Evolutionary conservation across 768 basidiomycete species (phyloP).

Genomic region (Mycena indigotica): DNA sequence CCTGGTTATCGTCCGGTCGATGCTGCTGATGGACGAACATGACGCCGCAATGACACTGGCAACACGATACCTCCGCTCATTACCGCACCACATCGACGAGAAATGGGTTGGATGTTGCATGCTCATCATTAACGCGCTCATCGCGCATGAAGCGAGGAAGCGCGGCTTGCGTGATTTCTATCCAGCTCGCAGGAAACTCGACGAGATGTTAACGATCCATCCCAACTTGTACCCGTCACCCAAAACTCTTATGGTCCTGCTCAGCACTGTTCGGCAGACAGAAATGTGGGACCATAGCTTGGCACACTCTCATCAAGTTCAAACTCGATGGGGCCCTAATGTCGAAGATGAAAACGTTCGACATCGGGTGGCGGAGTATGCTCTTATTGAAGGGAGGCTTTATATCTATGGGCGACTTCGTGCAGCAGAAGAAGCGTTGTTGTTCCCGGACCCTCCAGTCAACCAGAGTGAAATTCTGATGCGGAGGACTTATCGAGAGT

Average conservation of each 20-base stretch:
- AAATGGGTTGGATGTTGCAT: slow-evolving; percentile 42
- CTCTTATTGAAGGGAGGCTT: slow-evolving; percentile 64
- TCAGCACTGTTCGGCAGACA: slow-evolving; percentile 52
- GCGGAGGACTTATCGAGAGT: slow-evolving; percentile 15
- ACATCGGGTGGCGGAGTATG: slow-evolving; percentile 58
- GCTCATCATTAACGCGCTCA: slow-evolving; percentile 57
- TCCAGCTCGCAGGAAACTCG: slow-evolving; percentile 45
- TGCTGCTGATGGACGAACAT: slow-evolving; percentile 45
- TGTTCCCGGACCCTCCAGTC: too few relatives aligned
- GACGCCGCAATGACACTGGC: slow-evolving; percentile 47
- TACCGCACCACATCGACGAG: slow-evolving; percentile 46
- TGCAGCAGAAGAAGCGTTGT: slow-evolving; percentile 16
- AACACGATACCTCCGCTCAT: slow-evolving; percentile 47
- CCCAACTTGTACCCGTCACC: slow-evolving; percentile 57
- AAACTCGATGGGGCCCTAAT: slow-evolving; percentile 54
- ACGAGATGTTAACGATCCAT: slow-evolving; percentile 48
- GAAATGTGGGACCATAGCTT: slow-evolving; percentile 51
- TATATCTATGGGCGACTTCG: slow-evolving; percentile 47
- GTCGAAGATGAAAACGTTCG: slow-evolving; percentile 61
- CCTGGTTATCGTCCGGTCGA: slow-evolving; percentile 45
- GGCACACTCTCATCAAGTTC: slow-evolving; percentile 47
- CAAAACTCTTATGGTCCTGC: slow-evolving; percentile 59
- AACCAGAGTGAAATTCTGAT: too few relatives aligned
- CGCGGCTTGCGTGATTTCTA: slow-evolving; percentile 47
- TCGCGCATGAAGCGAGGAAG: slow-evolving; percentile 36